A percentile compares a stretch with the other conserved stretches of the same genome.
Conservation (phyloP, 352 stramenopile species). For the Thalassiosira mediterranea region DNA sequence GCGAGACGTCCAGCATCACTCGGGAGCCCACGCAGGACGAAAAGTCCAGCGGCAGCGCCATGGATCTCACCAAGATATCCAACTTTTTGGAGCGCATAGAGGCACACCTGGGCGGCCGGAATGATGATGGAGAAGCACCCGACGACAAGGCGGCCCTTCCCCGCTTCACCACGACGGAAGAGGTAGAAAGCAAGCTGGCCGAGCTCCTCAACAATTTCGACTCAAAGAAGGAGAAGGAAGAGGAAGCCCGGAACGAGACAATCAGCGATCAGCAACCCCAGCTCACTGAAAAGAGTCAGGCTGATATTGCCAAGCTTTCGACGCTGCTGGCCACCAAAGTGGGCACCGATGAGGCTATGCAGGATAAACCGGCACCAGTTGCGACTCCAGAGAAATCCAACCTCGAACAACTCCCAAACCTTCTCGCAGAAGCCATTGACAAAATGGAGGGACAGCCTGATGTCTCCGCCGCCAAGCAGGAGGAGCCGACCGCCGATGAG, state of each 20-base stretch:
- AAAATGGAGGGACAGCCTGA: constrained; percentile 47
- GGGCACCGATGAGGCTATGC: no score
- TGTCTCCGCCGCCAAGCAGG: neutral
- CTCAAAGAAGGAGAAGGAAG: constrained; percentile 7
- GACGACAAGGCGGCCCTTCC: constrained; percentile 6
- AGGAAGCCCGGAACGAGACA: constrained; percentile 10
- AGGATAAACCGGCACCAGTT: neutral
- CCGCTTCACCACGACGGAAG: constrained; percentile 25
- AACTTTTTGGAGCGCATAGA: constrained; percentile 46
- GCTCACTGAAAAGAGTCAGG: constrained; percentile 30
- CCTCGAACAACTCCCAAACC: constrained; percentile 33
- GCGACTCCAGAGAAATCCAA: constrained; percentile 11
- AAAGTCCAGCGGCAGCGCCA: constrained; percentile 3
- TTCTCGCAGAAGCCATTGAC: constrained; percentile 37
- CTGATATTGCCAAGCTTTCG: constrained; percentile 39
- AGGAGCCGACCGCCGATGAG: neutral
- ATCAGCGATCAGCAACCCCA: constrained; percentile 20
- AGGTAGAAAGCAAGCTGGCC: constrained; percentile 42
- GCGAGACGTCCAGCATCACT: constrained; percentile 49
- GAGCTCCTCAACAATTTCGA: constrained; percentile 33
- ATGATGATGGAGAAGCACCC: neutral
- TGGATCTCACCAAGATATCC: constrained; percentile 43
- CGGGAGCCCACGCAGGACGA: constrained; percentile 16
- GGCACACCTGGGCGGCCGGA: neutral
- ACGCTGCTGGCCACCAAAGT: constrained; percentile 35